Evolutionary conservation across 768 basidiomycete species (phyloP), one percentile per base, ranked within the genome.

Genomic region (Trametes cingulata): DNA sequence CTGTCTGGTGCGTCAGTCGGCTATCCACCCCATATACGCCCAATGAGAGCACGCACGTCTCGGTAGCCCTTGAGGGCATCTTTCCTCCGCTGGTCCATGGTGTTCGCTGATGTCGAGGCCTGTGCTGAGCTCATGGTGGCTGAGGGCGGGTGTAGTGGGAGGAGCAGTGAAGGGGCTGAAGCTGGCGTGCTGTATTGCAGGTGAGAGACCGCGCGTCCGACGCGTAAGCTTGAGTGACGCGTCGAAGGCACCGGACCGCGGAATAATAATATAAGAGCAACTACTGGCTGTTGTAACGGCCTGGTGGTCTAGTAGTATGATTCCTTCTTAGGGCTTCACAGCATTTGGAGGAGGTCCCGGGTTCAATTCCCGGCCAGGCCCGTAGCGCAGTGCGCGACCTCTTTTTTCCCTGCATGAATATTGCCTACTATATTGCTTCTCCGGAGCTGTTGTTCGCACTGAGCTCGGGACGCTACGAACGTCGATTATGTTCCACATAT

Each of bases 311-410:
- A 62, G 61, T 62, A 62, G 61, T 62, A 62, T 62, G 61, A 62
- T 62, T 62, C 61, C 61, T 62, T 62, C 61, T 62, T 62, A 62
- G 61, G 61, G 61, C 19, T 25, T 45, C 6, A 5, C 15, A 8
- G 37, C 43, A 65, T 51, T 62, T 86, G 82, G 86, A 87, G 86
- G 86, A 88, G 87, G 88, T 88, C 86, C 85, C 82, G 86, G 86
- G 87, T 88, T 89, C 87, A 87, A 89, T 87, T 87, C 87, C 86
- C 86, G 82, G 85, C 82, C 80, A 86, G 85, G 86, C 85, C 85
- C n/a, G n/a, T n/a, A n/a, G n/a, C 81, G 14, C 42, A 15, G 42
- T 48, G 13, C 12, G 9, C 1, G 22, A 19, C 43, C 17, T 37
- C 29, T 39, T 58, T 58, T 42, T 52, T 7, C 14, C 6, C 8